phyloP scores from a whole-genome alignment of 345 rosid genomes.

The Ailanthus altissimus region DNA sequence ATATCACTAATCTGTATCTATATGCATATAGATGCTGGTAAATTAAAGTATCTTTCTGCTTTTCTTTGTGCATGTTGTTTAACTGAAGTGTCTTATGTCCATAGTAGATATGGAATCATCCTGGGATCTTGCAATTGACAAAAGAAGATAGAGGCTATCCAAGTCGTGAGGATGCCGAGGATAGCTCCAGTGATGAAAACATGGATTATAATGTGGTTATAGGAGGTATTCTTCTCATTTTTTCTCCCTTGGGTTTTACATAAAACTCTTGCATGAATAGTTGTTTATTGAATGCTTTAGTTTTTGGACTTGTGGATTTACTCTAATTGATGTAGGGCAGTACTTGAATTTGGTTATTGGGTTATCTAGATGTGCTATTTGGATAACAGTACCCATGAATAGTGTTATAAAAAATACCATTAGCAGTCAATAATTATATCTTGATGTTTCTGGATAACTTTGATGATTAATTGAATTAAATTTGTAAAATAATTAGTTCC shows the following conservation, averaged over 20 bases:
- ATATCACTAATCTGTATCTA: background rate
- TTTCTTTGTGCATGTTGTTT: background rate
- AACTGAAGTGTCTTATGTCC: slow-evolving; percentile 17
- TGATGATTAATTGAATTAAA: background rate
- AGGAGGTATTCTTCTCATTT: slow-evolving; percentile 58
- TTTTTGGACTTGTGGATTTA: background rate
- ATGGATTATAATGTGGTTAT: slow-evolving; percentile 61
- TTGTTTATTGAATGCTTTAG: background rate
- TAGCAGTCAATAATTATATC: background rate
- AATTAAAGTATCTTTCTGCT: too few relatives aligned
- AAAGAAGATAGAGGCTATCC: slow-evolving; percentile 68
- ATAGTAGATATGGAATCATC: slow-evolving; percentile 97
- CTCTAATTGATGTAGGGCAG: background rate
- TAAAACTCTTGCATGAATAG: background rate
- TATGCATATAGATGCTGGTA: background rate
- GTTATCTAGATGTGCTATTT: background rate
- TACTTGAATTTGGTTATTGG: slow-evolving; percentile 5
- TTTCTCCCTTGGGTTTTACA: slow-evolving; percentile 12
- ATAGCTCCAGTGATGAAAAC: slow-evolving; percentile 95
- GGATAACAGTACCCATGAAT: background rate
- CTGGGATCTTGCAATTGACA: slow-evolving; percentile 91
- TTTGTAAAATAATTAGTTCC: slow-evolving; percentile 8
- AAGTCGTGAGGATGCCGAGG: slow-evolving; percentile 78
- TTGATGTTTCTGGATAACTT: background rate
- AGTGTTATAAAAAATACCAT: background rate